Evolutionary conservation across 2,329 filamentous ascomycete genomes (phyloP).

Genomic region (Claviceps africana): DNA sequence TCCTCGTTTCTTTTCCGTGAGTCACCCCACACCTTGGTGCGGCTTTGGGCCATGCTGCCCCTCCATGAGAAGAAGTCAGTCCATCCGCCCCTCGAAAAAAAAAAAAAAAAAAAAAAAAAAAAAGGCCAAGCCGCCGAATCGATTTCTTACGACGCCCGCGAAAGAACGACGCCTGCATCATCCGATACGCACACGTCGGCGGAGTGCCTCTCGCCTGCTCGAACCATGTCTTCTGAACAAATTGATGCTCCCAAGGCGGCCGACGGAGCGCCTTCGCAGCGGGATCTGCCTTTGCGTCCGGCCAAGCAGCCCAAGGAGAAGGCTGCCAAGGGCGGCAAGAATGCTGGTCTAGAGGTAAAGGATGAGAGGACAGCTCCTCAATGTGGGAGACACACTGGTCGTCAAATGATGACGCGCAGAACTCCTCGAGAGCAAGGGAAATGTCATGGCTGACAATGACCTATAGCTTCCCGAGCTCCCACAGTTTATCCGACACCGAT

Average conservation of each 20-base stretch:
- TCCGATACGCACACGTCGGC: neutral
- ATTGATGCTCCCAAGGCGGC: constrained; percentile 20
- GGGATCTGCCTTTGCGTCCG: constrained; percentile 22
- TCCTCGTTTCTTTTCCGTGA: constrained; percentile 13
- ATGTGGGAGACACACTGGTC: neutral
- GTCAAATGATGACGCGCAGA: neutral
- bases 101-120: neutral
- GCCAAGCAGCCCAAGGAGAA: constrained; percentile 24
- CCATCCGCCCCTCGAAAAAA: neutral
- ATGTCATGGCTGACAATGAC: constrained; percentile 9
- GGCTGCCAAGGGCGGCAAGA: constrained; percentile 38
- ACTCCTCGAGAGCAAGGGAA: constrained; percentile 5
- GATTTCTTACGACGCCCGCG: neutral
- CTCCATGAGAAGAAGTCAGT: constrained; percentile 11
- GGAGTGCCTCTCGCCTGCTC: neutral
- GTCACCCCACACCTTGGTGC: constrained; percentile 22
- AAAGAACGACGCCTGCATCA: constrained; percentile 5
- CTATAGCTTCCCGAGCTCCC: constrained; percentile 36
- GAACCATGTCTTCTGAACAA: constrained; percentile 25
- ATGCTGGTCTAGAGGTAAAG: constrained; percentile 38
- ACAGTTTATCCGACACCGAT: constrained; percentile 68
- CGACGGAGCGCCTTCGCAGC: constrained; percentile 20
- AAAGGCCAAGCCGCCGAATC: neutral
- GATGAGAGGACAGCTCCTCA: neutral
- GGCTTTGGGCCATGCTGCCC: constrained; percentile 13